Percentiles rank a stretch among this genome's conserved stretches.
Conservation (phyloP, 2,329 filamentous ascomycete genomes). For the Juglanconis juglandina region DNA sequence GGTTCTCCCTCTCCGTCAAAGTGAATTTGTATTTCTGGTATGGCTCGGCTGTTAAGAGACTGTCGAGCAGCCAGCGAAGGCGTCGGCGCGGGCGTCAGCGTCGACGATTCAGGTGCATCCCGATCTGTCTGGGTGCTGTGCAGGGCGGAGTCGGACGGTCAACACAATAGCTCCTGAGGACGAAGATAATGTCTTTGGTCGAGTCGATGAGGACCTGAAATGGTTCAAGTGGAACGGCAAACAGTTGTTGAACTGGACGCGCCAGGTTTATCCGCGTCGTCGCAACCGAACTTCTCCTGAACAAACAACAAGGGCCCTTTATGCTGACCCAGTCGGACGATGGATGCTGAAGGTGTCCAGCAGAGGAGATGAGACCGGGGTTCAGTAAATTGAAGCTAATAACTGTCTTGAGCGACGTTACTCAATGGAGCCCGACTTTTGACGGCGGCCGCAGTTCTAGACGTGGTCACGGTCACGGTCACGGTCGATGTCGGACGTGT, state of each 20-base stretch:
- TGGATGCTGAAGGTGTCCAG: constrained; percentile 1
- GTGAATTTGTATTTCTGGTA: neutral
- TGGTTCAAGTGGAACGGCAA: neutral
- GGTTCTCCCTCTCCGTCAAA: neutral
- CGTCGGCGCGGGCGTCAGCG: constrained; percentile 16
- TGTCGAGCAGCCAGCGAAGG: constrained; percentile 12
- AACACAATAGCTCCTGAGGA: neutral
- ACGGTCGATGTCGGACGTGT: neutral
- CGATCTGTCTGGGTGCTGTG: constrained; percentile 1
- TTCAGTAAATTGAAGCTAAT: constrained; percentile 7
- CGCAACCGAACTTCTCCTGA: constrained; percentile 8
- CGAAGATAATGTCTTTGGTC: neutral
- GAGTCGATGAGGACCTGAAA: constrained; percentile 1
- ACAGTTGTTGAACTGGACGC: constrained; percentile 4
- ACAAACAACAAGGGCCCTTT: constrained; percentile 9
- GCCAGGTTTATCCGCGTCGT: constrained; percentile 3
- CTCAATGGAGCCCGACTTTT: constrained; percentile 5
- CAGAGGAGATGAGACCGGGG: neutral
- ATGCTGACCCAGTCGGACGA: neutral
- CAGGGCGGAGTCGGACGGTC: neutral
- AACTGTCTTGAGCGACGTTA: constrained; percentile 17
- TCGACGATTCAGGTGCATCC: constrained; percentile 15
- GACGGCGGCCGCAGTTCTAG: neutral
- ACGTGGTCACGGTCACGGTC: neutral
- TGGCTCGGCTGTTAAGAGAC: neutral